phyloP scores from a whole-genome alignment of 768 basidiomycete genomes.

The Cystoderma amianthinum region DNA sequence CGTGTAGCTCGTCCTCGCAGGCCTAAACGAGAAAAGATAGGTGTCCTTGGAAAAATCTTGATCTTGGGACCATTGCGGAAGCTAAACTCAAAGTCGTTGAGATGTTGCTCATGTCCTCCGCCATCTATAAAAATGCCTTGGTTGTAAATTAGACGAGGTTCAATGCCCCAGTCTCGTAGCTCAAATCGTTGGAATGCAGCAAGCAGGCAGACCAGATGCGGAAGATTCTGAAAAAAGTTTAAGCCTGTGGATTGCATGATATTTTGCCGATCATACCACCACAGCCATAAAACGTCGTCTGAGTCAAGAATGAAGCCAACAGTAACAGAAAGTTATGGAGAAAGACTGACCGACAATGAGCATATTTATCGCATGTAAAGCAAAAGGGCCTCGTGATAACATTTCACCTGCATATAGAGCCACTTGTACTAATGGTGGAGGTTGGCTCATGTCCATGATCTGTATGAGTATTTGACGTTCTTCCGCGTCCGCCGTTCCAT shows the following conservation, averaged over 20 bases:
- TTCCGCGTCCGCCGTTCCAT: background rate
- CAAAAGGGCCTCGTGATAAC: background rate
- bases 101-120: background rate
- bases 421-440: background rate
- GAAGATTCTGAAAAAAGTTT: conserved; percentile 13
- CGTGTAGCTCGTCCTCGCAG: background rate
- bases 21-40: background rate
- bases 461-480: background rate
- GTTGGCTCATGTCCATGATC: background rate
- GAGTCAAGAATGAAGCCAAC: background rate
- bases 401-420: conserved; percentile 1
- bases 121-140: background rate
- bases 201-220: conserved; percentile 11
- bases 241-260: conserved; percentile 11
- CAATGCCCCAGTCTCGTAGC: conserved; percentile 9
- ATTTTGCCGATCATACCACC: conserved; percentile 14
- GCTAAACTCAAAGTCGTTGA: background rate
- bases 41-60: background rate
- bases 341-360: conserved; percentile 2
- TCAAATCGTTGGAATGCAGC: conserved; percentile 11
- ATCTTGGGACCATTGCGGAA: background rate
- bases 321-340: background rate
- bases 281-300: conserved; percentile 12
- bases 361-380: conserved; percentile 1
- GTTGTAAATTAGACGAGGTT: background rate